These are phyloP conservation scores for Priceomyces haplophilus DNA, from an alignment of 805 yeast species.

Conservation along the genomic window DNA sequence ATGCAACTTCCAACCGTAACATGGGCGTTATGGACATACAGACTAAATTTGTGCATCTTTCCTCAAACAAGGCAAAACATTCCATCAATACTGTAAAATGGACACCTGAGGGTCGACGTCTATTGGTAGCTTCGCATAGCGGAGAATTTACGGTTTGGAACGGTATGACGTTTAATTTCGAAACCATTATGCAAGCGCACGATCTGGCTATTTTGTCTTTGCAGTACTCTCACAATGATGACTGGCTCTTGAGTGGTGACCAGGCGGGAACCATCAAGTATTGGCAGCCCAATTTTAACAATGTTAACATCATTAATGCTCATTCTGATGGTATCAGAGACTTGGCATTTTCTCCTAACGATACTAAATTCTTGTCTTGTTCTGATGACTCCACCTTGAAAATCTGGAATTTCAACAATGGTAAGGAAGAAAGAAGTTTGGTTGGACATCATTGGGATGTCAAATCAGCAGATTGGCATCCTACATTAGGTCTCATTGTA, in stretches of 20 bases:
- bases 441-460: conserved; percentile 99
- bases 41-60: conserved; percentile 83
- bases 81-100: conserved; percentile 86
- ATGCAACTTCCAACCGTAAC: conserved; percentile 34
- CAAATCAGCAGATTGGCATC: conserved; percentile 96
- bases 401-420: conserved; percentile 92
- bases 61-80: conserved; percentile 88
- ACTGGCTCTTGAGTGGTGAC: conserved; percentile 93
- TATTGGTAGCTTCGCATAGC: conserved; percentile 83
- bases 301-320: conserved; percentile 74
- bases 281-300: conserved; percentile 98
- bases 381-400: conserved; percentile 90
- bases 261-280: conserved; percentile 87
- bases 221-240: conserved; percentile 83
- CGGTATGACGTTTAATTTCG: conserved; percentile 91
- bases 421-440: conserved; percentile 73
- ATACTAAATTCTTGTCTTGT: conserved; percentile 86
- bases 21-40: conserved; percentile 60
- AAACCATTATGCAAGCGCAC: conserved; percentile 98
- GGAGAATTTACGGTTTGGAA: conserved; percentile 98
- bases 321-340: conserved; percentile 85
- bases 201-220: conserved; percentile 82
- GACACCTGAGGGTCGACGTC: conserved; percentile 95
- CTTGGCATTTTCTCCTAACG: conserved; percentile 85
- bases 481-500: conserved; percentile 77